Percentiles rank a stretch among this genome's conserved stretches.
Conservation (phyloP, 257 asterid species). For the Salvia splendens region DNA sequence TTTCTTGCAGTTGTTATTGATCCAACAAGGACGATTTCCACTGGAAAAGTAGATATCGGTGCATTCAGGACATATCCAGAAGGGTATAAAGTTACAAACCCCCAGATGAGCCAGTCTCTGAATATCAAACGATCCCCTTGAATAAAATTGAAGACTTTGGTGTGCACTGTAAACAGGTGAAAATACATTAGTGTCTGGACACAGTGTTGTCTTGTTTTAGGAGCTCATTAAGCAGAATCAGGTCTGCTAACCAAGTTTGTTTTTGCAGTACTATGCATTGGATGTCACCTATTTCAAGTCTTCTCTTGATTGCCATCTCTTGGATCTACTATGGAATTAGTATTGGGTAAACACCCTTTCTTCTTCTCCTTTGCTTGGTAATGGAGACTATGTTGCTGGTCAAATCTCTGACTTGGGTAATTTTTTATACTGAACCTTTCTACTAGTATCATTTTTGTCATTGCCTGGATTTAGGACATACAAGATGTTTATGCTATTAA, state of each 20-base stretch:
- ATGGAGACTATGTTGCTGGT: slow-evolving; percentile 98
- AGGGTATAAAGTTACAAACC: slow-evolving; percentile 97
- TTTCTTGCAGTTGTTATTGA: slow-evolving; percentile 98
- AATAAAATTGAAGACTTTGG: slow-evolving; percentile 98
- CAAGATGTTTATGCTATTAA: slow-evolving; percentile 20
- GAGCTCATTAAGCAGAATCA: slow-evolving; percentile 23
- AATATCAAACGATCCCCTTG: slow-evolving; percentile 96
- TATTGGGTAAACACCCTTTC: slow-evolving; percentile 99
- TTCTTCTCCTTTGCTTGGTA: slow-evolving; percentile 96
- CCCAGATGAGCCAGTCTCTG: slow-evolving; percentile 90
- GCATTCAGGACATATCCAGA: slow-evolving; percentile 97
- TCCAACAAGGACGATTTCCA: slow-evolving; percentile 97
- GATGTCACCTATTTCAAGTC: slow-evolving; percentile 98
- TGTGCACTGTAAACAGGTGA: slow-evolving; percentile 97
- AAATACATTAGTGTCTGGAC: not conserved
- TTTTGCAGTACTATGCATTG: slow-evolving; percentile 80
- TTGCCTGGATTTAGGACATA: slow-evolving; percentile 9
- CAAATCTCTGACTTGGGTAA: slow-evolving; percentile 95
- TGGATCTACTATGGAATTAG: slow-evolving; percentile 95
- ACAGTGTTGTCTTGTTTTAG: not conserved
- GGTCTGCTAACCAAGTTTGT: slow-evolving; percentile 17
- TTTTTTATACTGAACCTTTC: slow-evolving; percentile 12
- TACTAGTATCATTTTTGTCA: slow-evolving; percentile 19
- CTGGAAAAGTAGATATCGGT: slow-evolving; percentile 98
- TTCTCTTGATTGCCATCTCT: slow-evolving; percentile 82